These are phyloP conservation scores for Ceratobasidium sp. DNA, from an alignment of 1,284 basidiomycete species.

Conservation along the genomic window DNA sequence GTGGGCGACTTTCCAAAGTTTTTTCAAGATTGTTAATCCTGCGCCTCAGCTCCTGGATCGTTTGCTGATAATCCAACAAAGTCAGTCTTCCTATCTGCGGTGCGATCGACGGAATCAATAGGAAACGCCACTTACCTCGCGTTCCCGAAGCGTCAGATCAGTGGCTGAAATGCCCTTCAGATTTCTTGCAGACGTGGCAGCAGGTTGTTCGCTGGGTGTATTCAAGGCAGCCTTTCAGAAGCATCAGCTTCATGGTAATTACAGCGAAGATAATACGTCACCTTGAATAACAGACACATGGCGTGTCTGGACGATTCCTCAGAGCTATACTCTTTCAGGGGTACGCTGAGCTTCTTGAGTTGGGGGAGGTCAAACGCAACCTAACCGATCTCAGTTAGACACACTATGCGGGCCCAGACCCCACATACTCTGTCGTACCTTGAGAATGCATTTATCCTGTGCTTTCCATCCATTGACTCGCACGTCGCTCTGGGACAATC, in stretches of 20 bases:
- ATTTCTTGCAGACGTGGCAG: background rate
- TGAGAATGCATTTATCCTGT: constrained; percentile 30
- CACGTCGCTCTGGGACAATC: background rate
- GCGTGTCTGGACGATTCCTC: constrained; percentile 18
- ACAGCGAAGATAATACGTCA: background rate
- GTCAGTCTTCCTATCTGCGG: background rate
- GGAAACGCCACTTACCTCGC: constrained; percentile 11
- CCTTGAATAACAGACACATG: constrained; percentile 20
- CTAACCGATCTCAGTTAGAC: constrained; percentile 20
- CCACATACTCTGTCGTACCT: background rate
- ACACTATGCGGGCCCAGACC: background rate
- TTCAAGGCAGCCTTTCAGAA: background rate
- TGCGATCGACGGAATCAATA: background rate
- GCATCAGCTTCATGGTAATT: background rate
- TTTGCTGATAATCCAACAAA: constrained; percentile 13
- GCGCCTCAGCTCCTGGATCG: constrained; percentile 31
- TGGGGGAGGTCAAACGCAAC: constrained; percentile 28
- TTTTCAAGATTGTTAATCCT: constrained; percentile 17
- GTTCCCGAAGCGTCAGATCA: constrained; percentile 8
- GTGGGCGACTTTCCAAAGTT: background rate
- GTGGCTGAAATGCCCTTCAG: constrained; percentile 15
- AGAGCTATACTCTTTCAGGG: constrained; percentile 35
- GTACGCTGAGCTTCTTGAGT: constrained; percentile 17
- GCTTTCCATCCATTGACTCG: constrained; percentile 30
- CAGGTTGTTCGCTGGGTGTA: background rate